Percentiles rank a stretch among this genome's conserved stretches.
Evolutionary conservation across 768 basidiomycete species (phyloP).

Genomic region (Russula emetica): DNA sequence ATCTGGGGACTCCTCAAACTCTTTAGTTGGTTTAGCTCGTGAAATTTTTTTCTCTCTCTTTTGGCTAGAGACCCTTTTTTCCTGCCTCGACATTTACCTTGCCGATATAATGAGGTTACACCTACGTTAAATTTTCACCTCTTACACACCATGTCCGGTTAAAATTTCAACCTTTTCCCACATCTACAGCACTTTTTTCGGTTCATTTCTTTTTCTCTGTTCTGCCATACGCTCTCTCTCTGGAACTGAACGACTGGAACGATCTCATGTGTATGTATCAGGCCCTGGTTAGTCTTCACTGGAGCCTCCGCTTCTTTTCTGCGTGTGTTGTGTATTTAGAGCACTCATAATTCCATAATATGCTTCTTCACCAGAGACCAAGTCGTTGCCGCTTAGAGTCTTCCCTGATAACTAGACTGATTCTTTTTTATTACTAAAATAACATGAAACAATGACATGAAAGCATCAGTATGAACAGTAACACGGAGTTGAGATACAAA

Average conservation of each 20-base stretch:
- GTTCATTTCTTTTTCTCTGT: background rate
- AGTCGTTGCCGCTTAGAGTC: background rate
- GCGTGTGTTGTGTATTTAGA: constrained; percentile 9
- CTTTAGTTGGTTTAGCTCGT: constrained; percentile 36
- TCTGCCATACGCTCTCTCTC: background rate
- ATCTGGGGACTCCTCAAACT: constrained; percentile 53
- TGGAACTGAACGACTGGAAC: constrained; percentile 14
- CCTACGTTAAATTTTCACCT: constrained; percentile 9
- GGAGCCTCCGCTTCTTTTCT: background rate
- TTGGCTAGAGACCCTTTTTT: background rate
- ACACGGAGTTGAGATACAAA: background rate
- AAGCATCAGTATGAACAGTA: background rate
- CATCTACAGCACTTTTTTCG: background rate
- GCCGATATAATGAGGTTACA: constrained; percentile 8
- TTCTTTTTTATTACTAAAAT: background rate
- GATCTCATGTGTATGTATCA: constrained; percentile 18
- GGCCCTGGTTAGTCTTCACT: background rate
- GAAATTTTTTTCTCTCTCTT: background rate
- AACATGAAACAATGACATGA: no score
- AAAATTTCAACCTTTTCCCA: background rate
- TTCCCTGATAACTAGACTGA: background rate
- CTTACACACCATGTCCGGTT: background rate
- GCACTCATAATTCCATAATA: constrained; percentile 3
- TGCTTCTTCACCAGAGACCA: background rate
- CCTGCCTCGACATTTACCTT: background rate